Base-by-base conservation (phyloP, 129 eudicot species). In the Pittosporum tobira region DNA sequence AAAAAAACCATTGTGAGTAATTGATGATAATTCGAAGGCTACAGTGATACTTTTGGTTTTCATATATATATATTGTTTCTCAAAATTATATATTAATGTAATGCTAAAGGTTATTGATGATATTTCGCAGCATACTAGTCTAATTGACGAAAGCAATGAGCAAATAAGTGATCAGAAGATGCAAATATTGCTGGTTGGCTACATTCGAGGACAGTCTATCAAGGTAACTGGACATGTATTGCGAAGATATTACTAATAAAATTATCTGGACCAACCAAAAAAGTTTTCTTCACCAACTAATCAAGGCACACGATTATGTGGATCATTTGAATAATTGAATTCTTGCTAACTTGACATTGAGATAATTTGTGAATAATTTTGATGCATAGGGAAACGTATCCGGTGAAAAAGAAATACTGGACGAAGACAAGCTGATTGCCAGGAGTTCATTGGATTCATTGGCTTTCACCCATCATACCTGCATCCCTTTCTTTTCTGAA, bases 171-270 rank as follows among this genome's bases (percentile, higher is more conserved):
- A 73, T 57, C 44, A 70, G 48, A 45, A 30, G 48, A 71, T 79
- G 68, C 66, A 86, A 61, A 54, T 79, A 24, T 34, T 70, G 73
- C 69, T 86, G 31, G 84, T 82, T 31, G 95, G 95, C 63, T 86
- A 79, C 77, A 75, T 82, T 52, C 76, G 82, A 65, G 81, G 80
- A 74, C 70, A 79, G 48, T 18, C 28, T 57, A 48, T 61, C 50
- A 64, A 69, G 95, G 95, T 86, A 82, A 73, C n/a, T 16, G 31
- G 26, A 61, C 18, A 31, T 42, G 2, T 10, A 40, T 13, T 6
- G 38, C 18, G 26, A 7, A n/a, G 34, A 30, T 37, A 12, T 19
- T 19, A 26, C 25, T 51, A 19, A 51, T 26, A 15, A 27, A 24
- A 25, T 14, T 51, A 26, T 6, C 37, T 14, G 8, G 54, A 16